These are phyloP conservation scores for Berberis thunbergii DNA, from an alignment of 164 flowering plant species.

Conservation along the genomic window DNA sequence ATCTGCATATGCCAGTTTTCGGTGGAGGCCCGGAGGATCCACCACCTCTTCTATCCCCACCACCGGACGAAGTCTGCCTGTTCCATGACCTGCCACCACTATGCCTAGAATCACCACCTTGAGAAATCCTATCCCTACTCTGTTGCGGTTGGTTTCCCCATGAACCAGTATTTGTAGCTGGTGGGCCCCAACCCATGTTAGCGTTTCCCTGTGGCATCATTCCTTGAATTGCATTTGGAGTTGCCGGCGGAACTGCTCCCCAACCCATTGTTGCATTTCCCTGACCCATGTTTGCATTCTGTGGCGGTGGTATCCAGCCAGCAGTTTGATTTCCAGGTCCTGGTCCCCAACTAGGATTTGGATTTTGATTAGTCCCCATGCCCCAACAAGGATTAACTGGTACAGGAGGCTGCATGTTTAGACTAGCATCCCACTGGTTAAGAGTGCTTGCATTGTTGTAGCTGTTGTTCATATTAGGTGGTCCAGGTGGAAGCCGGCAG, in stretches of 20 bases:
- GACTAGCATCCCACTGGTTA: too few species aligned
- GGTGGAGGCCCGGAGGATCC: conserved; percentile 7
- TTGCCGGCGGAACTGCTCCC: neutral
- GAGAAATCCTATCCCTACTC: conserved; percentile 34
- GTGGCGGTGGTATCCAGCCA: conserved; percentile 31
- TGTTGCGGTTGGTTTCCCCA: conserved; percentile 38
- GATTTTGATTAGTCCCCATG: conserved; percentile 1
- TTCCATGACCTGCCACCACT: conserved; percentile 42
- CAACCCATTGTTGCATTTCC: conserved; percentile 9
- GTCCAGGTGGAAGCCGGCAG: too few species aligned
- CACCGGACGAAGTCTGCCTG: conserved; percentile 32
- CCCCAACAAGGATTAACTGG: conserved; percentile 2
- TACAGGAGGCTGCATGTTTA: conserved; percentile 2
- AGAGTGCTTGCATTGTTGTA: too few species aligned
- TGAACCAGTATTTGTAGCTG: conserved; percentile 21
- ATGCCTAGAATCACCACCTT: conserved; percentile 34
- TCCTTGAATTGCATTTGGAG: conserved; percentile 14
- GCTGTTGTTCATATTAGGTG: too few species aligned
- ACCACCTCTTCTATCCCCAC: conserved; percentile 32
- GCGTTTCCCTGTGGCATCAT: conserved; percentile 14
- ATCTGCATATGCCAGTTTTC: conserved; percentile 44
- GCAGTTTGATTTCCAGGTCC: conserved; percentile 18
- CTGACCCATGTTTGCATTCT: conserved; percentile 40
- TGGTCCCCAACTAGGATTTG: conserved; percentile 8
- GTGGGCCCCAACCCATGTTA: conserved; percentile 21